Evolutionary conservation across 306 rosid species (phyloP).

Genomic region (Gastrolobium bilobum): DNA sequence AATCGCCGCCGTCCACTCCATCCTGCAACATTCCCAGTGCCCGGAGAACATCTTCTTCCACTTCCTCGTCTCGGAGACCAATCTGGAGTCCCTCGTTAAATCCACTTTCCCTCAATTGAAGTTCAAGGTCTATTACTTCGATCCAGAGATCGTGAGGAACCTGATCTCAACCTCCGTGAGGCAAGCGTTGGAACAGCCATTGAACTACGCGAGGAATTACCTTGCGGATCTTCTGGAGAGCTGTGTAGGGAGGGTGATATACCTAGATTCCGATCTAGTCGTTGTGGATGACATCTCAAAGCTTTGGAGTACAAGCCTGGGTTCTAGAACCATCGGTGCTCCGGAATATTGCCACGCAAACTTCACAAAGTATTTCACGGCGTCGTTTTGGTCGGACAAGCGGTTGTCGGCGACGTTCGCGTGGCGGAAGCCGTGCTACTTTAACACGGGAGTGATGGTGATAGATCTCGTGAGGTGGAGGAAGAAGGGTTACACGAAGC

Average conservation of each 20-base stretch:
- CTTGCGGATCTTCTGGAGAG: slow-evolving; percentile 64
- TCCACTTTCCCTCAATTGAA: slow-evolving; percentile 66
- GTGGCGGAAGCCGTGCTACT: slow-evolving; percentile 65
- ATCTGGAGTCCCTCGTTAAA: slow-evolving; percentile 56
- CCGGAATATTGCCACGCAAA: slow-evolving; percentile 84
- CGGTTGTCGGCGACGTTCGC: slow-evolving; percentile 48
- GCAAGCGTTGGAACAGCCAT: slow-evolving; percentile 75
- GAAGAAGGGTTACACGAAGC: slow-evolving; percentile 52
- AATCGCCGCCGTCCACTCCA: slow-evolving; percentile 76
- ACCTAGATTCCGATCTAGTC: slow-evolving; percentile 74
- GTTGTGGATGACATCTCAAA: slow-evolving; percentile 68
- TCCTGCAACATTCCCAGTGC: slow-evolving; percentile 69
- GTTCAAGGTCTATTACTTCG: slow-evolving; percentile 72
- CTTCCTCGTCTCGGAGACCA: slow-evolving; percentile 64
- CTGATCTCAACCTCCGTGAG: slow-evolving; percentile 74
- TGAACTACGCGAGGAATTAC: slow-evolving; percentile 77
- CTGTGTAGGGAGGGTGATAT: slow-evolving; percentile 65
- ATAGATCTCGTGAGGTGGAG: slow-evolving; percentile 75
- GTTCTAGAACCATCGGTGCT: slow-evolving; percentile 66
- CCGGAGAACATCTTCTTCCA: slow-evolving; percentile 76
- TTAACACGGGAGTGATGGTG: slow-evolving; percentile 80
- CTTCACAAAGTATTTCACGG: slow-evolving; percentile 72
- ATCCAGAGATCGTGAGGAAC: slow-evolving; percentile 61
- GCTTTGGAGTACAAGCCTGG: slow-evolving; percentile 65
- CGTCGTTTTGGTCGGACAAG: slow-evolving; percentile 59